These are phyloP conservation scores for Phytophthora rubi DNA, from an alignment of 352 stramenopile genomes.

Conservation along the genomic window DNA sequence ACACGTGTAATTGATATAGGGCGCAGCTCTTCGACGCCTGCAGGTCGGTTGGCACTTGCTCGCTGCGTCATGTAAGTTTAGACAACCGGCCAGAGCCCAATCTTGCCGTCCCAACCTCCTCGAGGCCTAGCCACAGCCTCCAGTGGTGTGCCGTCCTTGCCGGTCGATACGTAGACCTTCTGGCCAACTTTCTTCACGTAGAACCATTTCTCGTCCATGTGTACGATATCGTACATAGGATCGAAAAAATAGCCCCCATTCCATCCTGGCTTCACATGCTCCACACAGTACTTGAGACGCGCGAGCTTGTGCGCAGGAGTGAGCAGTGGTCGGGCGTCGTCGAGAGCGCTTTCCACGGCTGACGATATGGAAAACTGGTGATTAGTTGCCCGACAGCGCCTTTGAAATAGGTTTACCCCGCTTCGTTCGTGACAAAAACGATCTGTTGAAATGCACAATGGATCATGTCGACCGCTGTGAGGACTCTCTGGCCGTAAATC, in stretches of 20 bases:
- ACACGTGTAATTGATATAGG: not conserved
- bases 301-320: not conserved
- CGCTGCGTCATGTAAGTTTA: not conserved
- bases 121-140: constrained; percentile 1
- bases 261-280: not conserved
- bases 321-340: not conserved
- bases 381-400: too few species aligned
- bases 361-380: too few species aligned
- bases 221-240: constrained; percentile 5
- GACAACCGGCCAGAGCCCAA: constrained; percentile 6
- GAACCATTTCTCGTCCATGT: constrained; percentile 16
- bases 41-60: not conserved
- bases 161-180: constrained; percentile 1
- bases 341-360: too few species aligned
- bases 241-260: not conserved
- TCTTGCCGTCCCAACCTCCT: constrained; percentile 7
- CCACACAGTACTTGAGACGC: not conserved
- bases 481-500: too few species aligned
- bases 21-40: not conserved
- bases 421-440: too few species aligned
- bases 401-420: too few species aligned
- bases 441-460: too few species aligned
- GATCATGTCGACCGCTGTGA: too few species aligned
- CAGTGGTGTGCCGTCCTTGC: not conserved
- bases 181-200: constrained; percentile 9